A percentile compares a stretch with the other conserved stretches of the same genome.
Evolutionary conservation across 495 filamentous ascomycete genomes (phyloP).

Genomic region (Penicillium samsonianum): DNA sequence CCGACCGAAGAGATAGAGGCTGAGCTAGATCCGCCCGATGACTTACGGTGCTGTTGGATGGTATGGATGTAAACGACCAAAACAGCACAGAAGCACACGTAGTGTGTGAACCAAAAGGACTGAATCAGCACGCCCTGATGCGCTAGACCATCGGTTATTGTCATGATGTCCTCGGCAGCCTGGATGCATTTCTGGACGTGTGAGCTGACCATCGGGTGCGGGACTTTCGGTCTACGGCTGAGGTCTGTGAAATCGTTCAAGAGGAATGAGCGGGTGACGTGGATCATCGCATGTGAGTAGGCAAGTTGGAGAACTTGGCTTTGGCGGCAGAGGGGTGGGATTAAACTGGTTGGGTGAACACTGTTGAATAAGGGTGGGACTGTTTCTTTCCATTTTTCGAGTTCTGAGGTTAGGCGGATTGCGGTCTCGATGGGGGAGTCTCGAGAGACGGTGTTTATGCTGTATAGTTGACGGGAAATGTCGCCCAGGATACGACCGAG

Average conservation of each 20-base stretch:
- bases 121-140: constrained; percentile 42
- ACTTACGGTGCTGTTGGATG: constrained; percentile 51
- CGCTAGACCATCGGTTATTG: constrained; percentile 39
- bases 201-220: constrained; percentile 34
- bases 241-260: constrained; percentile 53
- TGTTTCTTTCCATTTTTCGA: constrained; percentile 43
- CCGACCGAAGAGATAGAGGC: constrained; percentile 24
- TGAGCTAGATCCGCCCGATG: constrained; percentile 12
- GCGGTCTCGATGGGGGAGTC: constrained; percentile 44
- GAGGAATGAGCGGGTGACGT: constrained; percentile 58
- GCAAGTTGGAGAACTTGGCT: constrained; percentile 55
- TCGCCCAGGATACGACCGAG: constrained; percentile 46
- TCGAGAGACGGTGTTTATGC: constrained; percentile 42
- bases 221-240: constrained; percentile 35
- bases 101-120: constrained; percentile 56
- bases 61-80: constrained; percentile 56
- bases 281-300: constrained; percentile 55
- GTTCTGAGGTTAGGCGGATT: constrained; percentile 37
- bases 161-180: constrained; percentile 46
- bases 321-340: constrained; percentile 55
- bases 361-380: constrained; percentile 49
- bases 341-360: constrained; percentile 48
- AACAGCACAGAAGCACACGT: constrained; percentile 57
- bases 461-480: constrained; percentile 52
- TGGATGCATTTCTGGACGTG: constrained; percentile 47